A percentile compares a stretch with the other conserved stretches of the same genome.
Conservation (phyloP, 345 rosid species). For the Pugionium cornutum region DNA sequence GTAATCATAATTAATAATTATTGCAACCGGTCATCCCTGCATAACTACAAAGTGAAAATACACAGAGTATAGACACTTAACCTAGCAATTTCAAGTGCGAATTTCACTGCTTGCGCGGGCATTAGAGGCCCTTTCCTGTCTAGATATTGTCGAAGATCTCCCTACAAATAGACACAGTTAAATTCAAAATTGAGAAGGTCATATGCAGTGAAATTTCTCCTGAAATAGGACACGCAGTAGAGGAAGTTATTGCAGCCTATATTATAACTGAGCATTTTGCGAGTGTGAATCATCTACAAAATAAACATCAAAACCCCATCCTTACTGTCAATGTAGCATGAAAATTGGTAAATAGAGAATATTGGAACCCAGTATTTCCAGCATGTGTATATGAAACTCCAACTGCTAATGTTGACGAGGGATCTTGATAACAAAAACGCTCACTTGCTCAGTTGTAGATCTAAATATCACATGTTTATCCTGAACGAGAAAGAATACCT, state of each 20-base stretch:
- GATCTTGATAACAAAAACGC: constrained; percentile 9
- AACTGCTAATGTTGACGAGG: constrained; percentile 9
- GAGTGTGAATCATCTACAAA: constrained; percentile 2
- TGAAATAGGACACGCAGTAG: neutral
- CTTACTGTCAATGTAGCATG: constrained; percentile 11
- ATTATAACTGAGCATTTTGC: constrained; percentile 19
- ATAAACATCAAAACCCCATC: constrained; percentile 4
- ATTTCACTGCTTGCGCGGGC: constrained; percentile 67
- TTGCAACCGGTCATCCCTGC: neutral
- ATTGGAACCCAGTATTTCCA: constrained; percentile 3
- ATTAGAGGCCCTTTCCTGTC: constrained; percentile 60
- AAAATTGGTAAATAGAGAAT: neutral
- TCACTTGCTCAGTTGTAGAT: neutral
- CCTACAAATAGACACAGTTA: constrained; percentile 43
- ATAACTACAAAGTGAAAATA: constrained; percentile 3
- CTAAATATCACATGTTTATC: constrained; percentile 3
- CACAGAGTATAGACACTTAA: constrained; percentile 32
- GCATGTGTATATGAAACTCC: neutral
- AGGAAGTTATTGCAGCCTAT: neutral
- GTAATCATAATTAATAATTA: neutral
- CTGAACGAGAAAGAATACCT: constrained; percentile 48
- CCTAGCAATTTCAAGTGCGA: constrained; percentile 89
- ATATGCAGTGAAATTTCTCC: constrained; percentile 8
- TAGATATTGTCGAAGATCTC: constrained; percentile 73
- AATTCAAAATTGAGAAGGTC: constrained; percentile 4